Percentiles rank a stretch among this genome's conserved stretches.
These are phyloP conservation scores for Setaria italica DNA, from an alignment of 202 grass and related monocot species.

Conservation along the genomic window DNA sequence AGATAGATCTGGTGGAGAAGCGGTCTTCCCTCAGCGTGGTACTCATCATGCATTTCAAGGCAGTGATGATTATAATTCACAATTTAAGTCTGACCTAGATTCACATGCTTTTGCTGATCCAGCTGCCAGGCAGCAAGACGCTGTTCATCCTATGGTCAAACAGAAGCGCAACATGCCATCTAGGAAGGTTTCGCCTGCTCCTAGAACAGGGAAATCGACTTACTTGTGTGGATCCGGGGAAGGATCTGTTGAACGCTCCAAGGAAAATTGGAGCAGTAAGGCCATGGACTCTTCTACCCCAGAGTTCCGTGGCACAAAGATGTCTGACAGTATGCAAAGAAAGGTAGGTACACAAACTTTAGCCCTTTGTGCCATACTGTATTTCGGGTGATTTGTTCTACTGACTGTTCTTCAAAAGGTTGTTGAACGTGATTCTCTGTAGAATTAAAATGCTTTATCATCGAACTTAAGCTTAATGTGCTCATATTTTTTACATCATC, in stretches of 20 bases:
- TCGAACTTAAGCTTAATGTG: not conserved
- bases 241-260: slow-evolving; percentile 59
- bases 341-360: slow-evolving; percentile 63
- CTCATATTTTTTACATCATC: not conserved
- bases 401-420: slow-evolving; percentile 2
- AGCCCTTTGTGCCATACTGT: slow-evolving; percentile 16
- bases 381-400: slow-evolving; percentile 20
- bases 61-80: slow-evolving; percentile 59
- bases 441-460: slow-evolving; percentile 28
- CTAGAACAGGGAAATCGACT: slow-evolving; percentile 61
- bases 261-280: slow-evolving; percentile 75
- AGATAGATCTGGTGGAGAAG: slow-evolving; percentile 62
- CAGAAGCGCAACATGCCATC: slow-evolving; percentile 71
- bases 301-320: slow-evolving; percentile 60
- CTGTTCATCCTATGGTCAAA: slow-evolving; percentile 52
- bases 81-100: slow-evolving; percentile 53
- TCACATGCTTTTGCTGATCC: slow-evolving; percentile 50
- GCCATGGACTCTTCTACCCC: slow-evolving; percentile 44
- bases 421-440: not conserved
- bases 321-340: slow-evolving; percentile 95
- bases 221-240: slow-evolving; percentile 68
- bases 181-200: slow-evolving; percentile 70
- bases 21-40: slow-evolving; percentile 49
- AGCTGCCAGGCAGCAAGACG: slow-evolving; percentile 52
- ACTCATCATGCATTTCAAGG: slow-evolving; percentile 51